Base-by-base conservation (phyloP, 768 basidiomycete genomes). In the Suillus decipiens region DNA sequence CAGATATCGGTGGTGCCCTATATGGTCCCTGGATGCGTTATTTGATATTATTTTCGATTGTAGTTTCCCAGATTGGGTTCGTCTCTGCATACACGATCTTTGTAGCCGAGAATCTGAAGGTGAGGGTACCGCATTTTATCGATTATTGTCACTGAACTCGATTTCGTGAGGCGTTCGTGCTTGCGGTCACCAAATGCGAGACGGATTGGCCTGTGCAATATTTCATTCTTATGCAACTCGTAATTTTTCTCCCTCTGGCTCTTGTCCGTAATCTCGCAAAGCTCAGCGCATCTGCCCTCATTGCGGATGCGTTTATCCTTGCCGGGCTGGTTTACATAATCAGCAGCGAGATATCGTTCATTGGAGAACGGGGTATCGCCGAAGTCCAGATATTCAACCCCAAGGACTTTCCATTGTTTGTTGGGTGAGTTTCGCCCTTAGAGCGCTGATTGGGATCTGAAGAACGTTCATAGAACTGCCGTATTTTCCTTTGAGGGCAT, bases 401-500 rank as follows among this genome's bases (percentile, higher is more conserved):
- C 4, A 89, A 86, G 71, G 90, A 93, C 67, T 99, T 94, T 79
- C 89, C 96, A 0, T 78, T 99, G 22, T 86, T 99, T 64, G 91
- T 99, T 62, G 97, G 95, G 91, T 93, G 68, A 67, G 88, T 77
- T 22, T 31, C 14, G 5, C 9, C 22, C 34, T 33, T 17, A 36
- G 55, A 54, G 14, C 31, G 47, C 55, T 55, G 50, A 34, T 39
- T 51, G 8, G 34, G 17, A n/a, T 41, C 55, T 62, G 31, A 5
- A 54, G 6, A 65, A 61, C 17, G 33, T 19, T 42, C 65, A 33
- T 64, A 94, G 95, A 9, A 98, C 97, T 28, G 96, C 97, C 3
- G 96, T 98, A 36, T 99, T 99, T 76, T 94, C 97, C 1, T 99
- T 99, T 69, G 96, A 99, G 76, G 96, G 96, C 10, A 94, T 99